Conservation (phyloP, 345 rosid genomes). For the Salix arbutifolia region DNA sequence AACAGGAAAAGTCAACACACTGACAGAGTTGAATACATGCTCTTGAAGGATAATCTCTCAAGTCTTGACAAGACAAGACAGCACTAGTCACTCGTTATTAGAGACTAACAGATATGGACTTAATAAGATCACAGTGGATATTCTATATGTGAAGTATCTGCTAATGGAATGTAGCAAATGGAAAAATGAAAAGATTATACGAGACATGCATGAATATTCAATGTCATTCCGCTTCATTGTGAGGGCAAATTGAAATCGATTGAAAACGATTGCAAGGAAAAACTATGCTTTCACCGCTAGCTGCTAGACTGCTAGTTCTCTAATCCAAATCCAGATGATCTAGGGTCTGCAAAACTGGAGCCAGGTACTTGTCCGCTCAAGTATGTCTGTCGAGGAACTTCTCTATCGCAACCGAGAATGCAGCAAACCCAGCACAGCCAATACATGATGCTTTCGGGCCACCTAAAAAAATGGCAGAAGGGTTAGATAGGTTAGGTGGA, state of each 20-base stretch:
- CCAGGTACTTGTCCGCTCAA: slow-evolving; percentile 26
- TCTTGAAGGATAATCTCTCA: too few species aligned
- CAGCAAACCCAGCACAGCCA: slow-evolving; percentile 93
- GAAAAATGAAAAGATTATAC: not conserved
- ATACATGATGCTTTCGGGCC: slow-evolving; percentile 88
- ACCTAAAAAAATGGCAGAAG: slow-evolving; percentile 28
- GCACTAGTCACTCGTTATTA: too few species aligned
- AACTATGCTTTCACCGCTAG: not conserved
- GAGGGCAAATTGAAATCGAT: not conserved
- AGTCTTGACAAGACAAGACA: too few species aligned
- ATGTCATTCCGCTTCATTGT: not conserved
- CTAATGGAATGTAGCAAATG: too few species aligned
- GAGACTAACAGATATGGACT: too few species aligned
- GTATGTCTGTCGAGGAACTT: slow-evolving; percentile 76
- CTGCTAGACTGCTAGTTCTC: not conserved
- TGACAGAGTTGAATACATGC: too few species aligned
- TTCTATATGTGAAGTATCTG: not conserved
- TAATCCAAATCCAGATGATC: not conserved
- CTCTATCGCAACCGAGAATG: slow-evolving; percentile 93
- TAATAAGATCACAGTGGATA: not conserved
- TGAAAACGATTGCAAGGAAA: not conserved
- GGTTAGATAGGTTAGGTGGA: slow-evolving; percentile 1
- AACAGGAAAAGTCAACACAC: too few species aligned
- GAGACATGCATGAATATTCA: not conserved
- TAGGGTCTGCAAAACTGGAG: not conserved